Conservation (phyloP, 345 rosid genomes). For the Anastatica hierochuntica region DNA sequence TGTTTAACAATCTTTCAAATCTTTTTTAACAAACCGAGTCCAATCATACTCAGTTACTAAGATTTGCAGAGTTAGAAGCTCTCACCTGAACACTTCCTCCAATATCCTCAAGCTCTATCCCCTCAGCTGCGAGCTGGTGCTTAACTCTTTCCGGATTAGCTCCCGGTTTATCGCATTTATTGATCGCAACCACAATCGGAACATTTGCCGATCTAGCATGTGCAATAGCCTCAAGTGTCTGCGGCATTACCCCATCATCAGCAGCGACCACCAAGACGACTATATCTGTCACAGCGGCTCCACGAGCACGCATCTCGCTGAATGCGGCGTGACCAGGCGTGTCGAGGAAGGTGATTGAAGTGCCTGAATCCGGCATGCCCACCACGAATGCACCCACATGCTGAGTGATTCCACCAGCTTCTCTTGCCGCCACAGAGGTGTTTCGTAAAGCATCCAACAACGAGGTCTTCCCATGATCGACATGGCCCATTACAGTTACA, state of each 20-base stretch:
- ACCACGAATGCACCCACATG: conserved; percentile 92
- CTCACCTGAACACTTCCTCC: conserved; percentile 72
- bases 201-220: conserved; percentile 88
- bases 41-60: not conserved
- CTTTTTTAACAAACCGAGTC: no score
- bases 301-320: conserved; percentile 94
- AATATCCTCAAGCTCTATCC: conserved; percentile 77
- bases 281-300: conserved; percentile 90
- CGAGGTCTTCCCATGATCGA: conserved; percentile 96
- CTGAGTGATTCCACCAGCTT: conserved; percentile 99
- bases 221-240: conserved; percentile 81
- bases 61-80: not conserved
- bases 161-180: conserved; percentile 85
- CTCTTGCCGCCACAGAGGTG: conserved; percentile 78
- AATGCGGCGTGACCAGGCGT: conserved; percentile 97
- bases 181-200: conserved; percentile 81
- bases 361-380: conserved; percentile 65
- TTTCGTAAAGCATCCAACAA: conserved; percentile 78
- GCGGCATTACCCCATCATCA: conserved; percentile 98
- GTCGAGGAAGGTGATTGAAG: conserved; percentile 85
- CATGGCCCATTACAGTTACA: conserved; percentile 94
- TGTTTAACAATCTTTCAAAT: no score
- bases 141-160: conserved; percentile 77
- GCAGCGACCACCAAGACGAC: conserved; percentile 96
- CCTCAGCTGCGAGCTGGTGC: conserved; percentile 78